phyloP scores from a whole-genome alignment of 768 basidiomycete genomes.

The Trametopsis cervina region DNA sequence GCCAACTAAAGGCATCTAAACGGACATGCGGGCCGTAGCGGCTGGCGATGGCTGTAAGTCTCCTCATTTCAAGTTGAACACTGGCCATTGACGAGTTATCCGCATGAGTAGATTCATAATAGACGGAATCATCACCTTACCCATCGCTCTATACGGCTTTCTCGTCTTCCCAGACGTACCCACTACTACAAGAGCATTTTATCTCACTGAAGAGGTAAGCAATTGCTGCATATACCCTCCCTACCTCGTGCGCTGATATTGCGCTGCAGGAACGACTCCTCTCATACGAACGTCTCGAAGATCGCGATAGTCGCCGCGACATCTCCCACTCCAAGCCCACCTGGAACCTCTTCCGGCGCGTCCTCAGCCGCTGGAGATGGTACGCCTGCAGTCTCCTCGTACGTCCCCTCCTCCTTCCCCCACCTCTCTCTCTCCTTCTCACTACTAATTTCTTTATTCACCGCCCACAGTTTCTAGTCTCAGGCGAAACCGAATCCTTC shows the following conservation, averaged over 20 bases:
- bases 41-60: conserved; percentile 62
- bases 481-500: conserved; percentile 62
- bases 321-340: conserved; percentile 36
- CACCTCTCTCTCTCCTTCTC: neutral
- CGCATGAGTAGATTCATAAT: conserved; percentile 49
- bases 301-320: conserved; percentile 24
- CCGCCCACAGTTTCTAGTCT: conserved; percentile 46
- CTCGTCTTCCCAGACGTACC: conserved; percentile 69
- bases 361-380: conserved; percentile 59
- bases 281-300: conserved; percentile 41
- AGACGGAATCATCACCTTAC: conserved; percentile 64
- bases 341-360: conserved; percentile 38
- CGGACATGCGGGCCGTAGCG: conserved; percentile 45
- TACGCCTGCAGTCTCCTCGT: conserved; percentile 62
- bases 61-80: too few species aligned
- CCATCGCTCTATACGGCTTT: conserved; percentile 67
- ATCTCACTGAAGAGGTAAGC: conserved; percentile 50
- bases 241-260: neutral
- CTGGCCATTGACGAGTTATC: too few species aligned
- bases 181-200: conserved; percentile 54
- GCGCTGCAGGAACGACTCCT: conserved; percentile 43
- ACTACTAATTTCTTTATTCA: neutral
- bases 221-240: neutral
- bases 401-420: conserved; percentile 13
- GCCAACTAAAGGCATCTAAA: conserved; percentile 49